Evolutionary conservation across 1,139 yeast genomes (phyloP), one percentile per base, ranked within the genome.

Genomic region (Lodderomyces metapsilosis): DNA sequence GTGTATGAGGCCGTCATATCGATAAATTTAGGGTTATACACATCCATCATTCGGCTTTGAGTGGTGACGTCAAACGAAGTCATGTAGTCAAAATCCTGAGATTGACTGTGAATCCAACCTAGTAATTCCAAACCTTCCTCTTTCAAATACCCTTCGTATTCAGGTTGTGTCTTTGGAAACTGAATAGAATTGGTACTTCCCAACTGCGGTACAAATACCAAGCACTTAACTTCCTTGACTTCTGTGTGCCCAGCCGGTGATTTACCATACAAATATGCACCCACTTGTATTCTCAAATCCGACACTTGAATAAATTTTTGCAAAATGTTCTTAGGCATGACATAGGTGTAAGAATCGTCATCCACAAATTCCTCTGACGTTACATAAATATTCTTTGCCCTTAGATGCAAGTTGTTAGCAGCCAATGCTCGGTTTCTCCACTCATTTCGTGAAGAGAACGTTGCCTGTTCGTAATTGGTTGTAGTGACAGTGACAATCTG

Each of bases 401-500:
- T 80, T 56, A 86, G 65, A 53, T 84, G 84, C 39, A 92, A 67
- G 51, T 80, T 76, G 39, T 87, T 76, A 0, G 95, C 77, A 1
- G 95, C 83, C 43, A 94, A 78, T 0, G 97, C 97, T 34, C 95
- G 69, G 44, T 76, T 76, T 52, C 98, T 76, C 99, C 99, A 92
- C 58, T 91, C 96, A 32, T 89, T 83, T 58, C 82, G 84, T 2
- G 97, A 88, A 34, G 83, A 74, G 57, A 92, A 92, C 3, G 84
- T 67, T 66, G 81, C 84, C 52, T 88, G 95, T 56, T 89, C 98
- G 57, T 87, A 91, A 51, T 82, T 82, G 16, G 94, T 82, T 0
- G 98, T 89, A 0, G 98, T 89, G 16, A 92, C 96, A 0, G 96
- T 94, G 31, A 86, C 84, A 55, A 94, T 91, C 54, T 91, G 95